Percentiles rank a stretch among this genome's conserved stretches.
Evolutionary conservation across 225 moss, liverwort and hornwort species (phyloP).

Genomic region (Polytrichum formosum): DNA sequence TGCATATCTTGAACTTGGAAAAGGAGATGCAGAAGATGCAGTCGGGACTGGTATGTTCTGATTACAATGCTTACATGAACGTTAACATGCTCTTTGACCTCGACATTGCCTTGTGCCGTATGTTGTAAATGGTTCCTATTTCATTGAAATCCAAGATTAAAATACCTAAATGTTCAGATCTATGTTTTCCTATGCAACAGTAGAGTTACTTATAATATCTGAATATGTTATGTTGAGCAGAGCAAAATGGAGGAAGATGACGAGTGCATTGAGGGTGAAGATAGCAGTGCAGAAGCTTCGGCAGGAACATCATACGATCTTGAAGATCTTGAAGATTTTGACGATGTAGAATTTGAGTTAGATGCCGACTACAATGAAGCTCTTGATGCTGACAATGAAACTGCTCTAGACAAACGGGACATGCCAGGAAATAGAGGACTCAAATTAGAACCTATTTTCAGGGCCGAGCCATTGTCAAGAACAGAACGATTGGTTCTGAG

Average conservation of each 20-base stretch:
- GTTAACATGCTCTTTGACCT: too few relatives aligned
- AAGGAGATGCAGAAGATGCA: slow-evolving; percentile 69
- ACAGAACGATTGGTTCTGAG: slow-evolving; percentile 66
- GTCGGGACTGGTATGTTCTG: slow-evolving; percentile 66
- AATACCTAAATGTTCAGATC: too few relatives aligned
- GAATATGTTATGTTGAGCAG: slow-evolving; percentile 24
- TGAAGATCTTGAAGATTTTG: slow-evolving; percentile 30
- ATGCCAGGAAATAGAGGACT: slow-evolving; percentile 8
- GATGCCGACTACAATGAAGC: slow-evolving; percentile 22
- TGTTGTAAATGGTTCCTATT: too few relatives aligned
- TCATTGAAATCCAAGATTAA: too few relatives aligned
- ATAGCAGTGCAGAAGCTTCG: neutral
- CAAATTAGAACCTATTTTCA: slow-evolving; percentile 48
- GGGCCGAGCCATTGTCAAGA: slow-evolving; percentile 78
- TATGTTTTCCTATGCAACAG: too few relatives aligned
- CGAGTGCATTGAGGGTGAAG: slow-evolving; percentile 21
- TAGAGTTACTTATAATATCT: too few relatives aligned
- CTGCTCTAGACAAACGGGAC: slow-evolving; percentile 23
- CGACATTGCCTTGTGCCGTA: too few relatives aligned
- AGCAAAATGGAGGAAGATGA: slow-evolving; percentile 53
- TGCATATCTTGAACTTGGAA: slow-evolving; percentile 74
- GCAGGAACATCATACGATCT: slow-evolving; percentile 15
- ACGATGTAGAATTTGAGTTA: slow-evolving; percentile 19
- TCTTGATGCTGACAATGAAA: slow-evolving; percentile 4
- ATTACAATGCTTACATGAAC: too few relatives aligned